Evolutionary conservation across 345 rosid genomes (phyloP), one percentile per base, ranked within the genome.

Genomic region (Cardamine resedifolia): DNA sequence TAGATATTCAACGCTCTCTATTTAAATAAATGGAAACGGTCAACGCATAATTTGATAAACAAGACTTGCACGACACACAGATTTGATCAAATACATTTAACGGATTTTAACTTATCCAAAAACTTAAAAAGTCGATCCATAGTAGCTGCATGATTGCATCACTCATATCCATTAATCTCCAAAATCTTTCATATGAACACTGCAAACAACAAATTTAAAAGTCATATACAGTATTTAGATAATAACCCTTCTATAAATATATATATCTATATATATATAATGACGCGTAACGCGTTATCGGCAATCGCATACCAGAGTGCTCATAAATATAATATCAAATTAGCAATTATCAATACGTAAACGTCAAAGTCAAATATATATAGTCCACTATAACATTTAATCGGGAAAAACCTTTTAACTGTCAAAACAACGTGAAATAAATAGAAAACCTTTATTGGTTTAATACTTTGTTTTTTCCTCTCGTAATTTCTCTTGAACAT

Each of bases 321-420:
- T 62, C 51, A 43, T 44, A 43, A 43, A 43, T 48, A 30, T 55
- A 30, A 30, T 28, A 28, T 30, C 8, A 48, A 48, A 23, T 23
- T n/a, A n/a, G n/a, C n/a, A n/a, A n/a, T n/a, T n/a, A n/a, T n/a
- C n/a, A n/a, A n/a, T n/a, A n/a, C n/a, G 23, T n/a, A 11, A 61
- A 48, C 31, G 69, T 64, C 44, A 48, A 30, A 64, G 69, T 64
- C 69, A 48, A 48, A 48, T 15, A 30, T 12, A 47, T 47, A 11
- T 12, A 64, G 69, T 64, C 57, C 1, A 65, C 20, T 19, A 64
- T 24, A 41, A 10, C 66, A 18, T 24, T 41, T 20, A 58, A 58
- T 21, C 38, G 38, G 33, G 23, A 9, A 28, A 26, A 28, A 15
- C 21, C 38, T 28, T 28, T 28, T 30, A 41, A 51, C 66, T 9